Conservation (phyloP, 305 asterid genomes). For the Fraxinus latifolia region DNA sequence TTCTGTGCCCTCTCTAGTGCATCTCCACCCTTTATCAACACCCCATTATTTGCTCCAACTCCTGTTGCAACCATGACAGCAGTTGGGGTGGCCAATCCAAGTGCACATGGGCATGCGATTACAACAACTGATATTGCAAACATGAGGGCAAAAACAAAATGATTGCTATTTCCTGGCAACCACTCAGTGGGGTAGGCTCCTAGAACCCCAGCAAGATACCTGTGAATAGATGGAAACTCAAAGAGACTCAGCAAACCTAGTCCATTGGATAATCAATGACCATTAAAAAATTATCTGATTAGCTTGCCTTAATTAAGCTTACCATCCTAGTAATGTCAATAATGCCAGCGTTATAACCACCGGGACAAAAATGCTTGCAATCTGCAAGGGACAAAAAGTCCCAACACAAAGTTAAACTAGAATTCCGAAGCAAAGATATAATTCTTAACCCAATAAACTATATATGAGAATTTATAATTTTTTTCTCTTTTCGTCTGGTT, state of each 20-base stretch:
- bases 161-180: slow-evolving; percentile 80
- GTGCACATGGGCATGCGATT: slow-evolving; percentile 98
- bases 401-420: slow-evolving; percentile 12
- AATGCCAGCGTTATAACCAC: slow-evolving; percentile 64
- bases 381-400: slow-evolving; percentile 46
- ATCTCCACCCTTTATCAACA: slow-evolving; percentile 96
- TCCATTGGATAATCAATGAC: background rate
- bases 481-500: background rate
- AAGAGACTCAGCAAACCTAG: background rate
- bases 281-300: slow-evolving; percentile 3
- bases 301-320: slow-evolving; percentile 33
- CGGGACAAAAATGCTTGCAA: slow-evolving; percentile 96
- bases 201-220: slow-evolving; percentile 80
- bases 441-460: background rate
- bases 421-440: background rate
- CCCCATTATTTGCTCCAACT: slow-evolving; percentile 98
- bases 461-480: background rate
- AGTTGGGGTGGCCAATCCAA: slow-evolving; percentile 99
- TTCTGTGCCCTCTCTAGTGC: slow-evolving; percentile 96
- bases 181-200: slow-evolving; percentile 85
- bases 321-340: slow-evolving; percentile 89
- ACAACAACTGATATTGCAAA: slow-evolving; percentile 93
- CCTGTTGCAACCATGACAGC: slow-evolving; percentile 99
- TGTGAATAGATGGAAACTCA: slow-evolving; percentile 22
- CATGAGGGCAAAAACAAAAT: slow-evolving; percentile 92